phyloP scores from a whole-genome alignment of 352 stramenopile species.

The Globisporangium echinulatum region DNA sequence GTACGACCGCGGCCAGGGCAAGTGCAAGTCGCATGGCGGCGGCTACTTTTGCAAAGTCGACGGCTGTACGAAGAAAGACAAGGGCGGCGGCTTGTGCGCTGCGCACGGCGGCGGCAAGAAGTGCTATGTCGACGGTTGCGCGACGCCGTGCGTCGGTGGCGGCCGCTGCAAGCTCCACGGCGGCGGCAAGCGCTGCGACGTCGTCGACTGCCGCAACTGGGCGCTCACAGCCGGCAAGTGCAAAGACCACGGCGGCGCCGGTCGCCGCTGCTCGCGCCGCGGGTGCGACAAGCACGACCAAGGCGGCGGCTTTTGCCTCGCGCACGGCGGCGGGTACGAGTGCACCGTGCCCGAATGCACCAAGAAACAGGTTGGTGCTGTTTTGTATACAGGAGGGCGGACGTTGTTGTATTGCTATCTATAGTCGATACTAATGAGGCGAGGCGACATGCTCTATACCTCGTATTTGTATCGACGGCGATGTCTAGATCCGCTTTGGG shows the following conservation, averaged over 20 bases:
- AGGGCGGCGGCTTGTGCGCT: constrained; percentile 72
- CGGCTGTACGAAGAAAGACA: constrained; percentile 79
- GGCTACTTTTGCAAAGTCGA: constrained; percentile 76
- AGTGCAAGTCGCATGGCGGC: constrained; percentile 78
- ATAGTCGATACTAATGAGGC: background rate
- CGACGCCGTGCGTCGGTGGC: constrained; percentile 62
- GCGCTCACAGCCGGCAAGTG: constrained; percentile 63
- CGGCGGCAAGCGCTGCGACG: constrained; percentile 49
- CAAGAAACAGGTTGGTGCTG: constrained; percentile 65
- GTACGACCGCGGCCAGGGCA: constrained; percentile 65
- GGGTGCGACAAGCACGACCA: constrained; percentile 78
- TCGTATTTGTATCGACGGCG: background rate
- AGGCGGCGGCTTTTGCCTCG: constrained; percentile 66
- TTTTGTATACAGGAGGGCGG: too few species aligned
- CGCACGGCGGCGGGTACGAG: constrained; percentile 65
- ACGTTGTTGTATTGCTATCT: background rate
- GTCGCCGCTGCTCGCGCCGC: constrained; percentile 55
- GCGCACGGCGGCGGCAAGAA: constrained; percentile 78
- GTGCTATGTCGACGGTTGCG: constrained; percentile 64
- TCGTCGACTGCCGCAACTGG: constrained; percentile 47
- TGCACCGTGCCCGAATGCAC: constrained; percentile 60
- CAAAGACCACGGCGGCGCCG: constrained; percentile 66
- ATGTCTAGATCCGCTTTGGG: constrained; percentile 48
- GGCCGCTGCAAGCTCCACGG: constrained; percentile 66
- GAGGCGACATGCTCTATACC: background rate